These are phyloP conservation scores for Phytopythium vexans DNA, from an alignment of 352 stramenopile species.

Conservation along the genomic window DNA sequence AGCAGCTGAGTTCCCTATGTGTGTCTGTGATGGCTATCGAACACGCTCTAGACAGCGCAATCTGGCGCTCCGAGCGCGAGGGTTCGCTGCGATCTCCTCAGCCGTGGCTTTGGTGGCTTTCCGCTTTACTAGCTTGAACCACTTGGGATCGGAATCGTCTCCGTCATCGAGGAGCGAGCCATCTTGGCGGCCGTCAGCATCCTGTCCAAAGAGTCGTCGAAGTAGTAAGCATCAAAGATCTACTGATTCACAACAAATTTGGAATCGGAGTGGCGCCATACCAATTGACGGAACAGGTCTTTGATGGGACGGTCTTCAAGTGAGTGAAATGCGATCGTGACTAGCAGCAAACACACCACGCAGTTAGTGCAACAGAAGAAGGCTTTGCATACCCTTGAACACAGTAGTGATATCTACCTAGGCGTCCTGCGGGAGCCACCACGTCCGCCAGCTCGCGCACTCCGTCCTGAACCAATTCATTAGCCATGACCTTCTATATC, in stretches of 20 bases:
- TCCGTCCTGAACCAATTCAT: conserved; percentile 16
- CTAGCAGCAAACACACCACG: conserved; percentile 14
- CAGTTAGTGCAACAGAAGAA: conserved; percentile 2
- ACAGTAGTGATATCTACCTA: conserved; percentile 26
- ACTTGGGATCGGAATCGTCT: conserved; percentile 27
- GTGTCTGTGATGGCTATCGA: conserved; percentile 14
- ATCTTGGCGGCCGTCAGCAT: conserved; percentile 25
- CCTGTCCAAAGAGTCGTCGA: conserved; percentile 13
- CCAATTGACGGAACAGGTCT: conserved; percentile 60
- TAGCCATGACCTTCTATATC: not conserved
- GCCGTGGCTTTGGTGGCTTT: conserved; percentile 66
- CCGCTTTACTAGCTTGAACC: conserved; percentile 57
- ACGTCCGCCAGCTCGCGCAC: conserved; percentile 51
- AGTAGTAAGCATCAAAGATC: not conserved
- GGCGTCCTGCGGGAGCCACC: conserved; percentile 47
- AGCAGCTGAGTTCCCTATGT: not conserved
- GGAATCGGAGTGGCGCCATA: conserved; percentile 14
- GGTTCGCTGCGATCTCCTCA: conserved; percentile 64
- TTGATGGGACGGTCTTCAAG: conserved; percentile 84
- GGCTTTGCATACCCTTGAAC: not conserved
- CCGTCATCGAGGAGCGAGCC: conserved; percentile 15
- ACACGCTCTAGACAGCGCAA: conserved; percentile 72
- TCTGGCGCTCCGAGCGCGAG: conserved; percentile 63
- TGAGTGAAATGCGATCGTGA: conserved; percentile 83
- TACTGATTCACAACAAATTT: not conserved